Evolutionary conservation across 1,139 yeast genomes (phyloP), one percentile per base, ranked within the genome.

Genomic region (Yamadazyma dendronema): DNA sequence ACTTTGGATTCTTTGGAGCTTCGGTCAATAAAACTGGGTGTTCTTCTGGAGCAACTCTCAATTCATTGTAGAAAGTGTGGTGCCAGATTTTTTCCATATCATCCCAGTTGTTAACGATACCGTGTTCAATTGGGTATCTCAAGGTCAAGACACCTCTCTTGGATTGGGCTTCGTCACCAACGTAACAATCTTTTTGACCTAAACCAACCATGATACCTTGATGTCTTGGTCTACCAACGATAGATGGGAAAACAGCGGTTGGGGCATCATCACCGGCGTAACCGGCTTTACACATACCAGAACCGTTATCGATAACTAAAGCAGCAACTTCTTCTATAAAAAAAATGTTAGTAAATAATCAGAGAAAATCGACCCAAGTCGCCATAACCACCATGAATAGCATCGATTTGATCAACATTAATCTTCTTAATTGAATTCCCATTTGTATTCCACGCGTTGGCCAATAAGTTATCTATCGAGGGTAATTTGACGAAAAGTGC

Each of bases 271-370:
- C 98, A 78, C 98, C 98, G 81, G 98, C 98, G 72, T 90, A 92
- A 77, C 98, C 98, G 94, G 97, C 97, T 73, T 92, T 92, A 84
- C 97, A 92, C 97, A 92, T 92, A 83, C 98, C 98, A 67, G 98
- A 92, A 79, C 98, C 98, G 77, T 92, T 92, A 72, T 92, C 98
- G 75, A 92, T 92, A 78, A 92, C 98, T 76, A 85, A 84, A 57
- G 76, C 76, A 60, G 76, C 74, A 56, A 71, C 75, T 69, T 70
- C 76, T 69, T 71, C 77, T 71, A 50, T n/a, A n/a, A n/a, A 31
- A 26, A 23, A 23, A 32, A 39, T 33, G 61, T 55, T 58, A 58
- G 61, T 59, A 56, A 13, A 19, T n/a, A 19, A 10, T 19, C 9
- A 19, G 9, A 7, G 9, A 6, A 19, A 7, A 19, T 19, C 6